A percentile compares a stretch with the other conserved stretches of the same genome.
Evolutionary conservation across 306 rosid genomes (phyloP).

Genomic region (Ceratonia siliqua): DNA sequence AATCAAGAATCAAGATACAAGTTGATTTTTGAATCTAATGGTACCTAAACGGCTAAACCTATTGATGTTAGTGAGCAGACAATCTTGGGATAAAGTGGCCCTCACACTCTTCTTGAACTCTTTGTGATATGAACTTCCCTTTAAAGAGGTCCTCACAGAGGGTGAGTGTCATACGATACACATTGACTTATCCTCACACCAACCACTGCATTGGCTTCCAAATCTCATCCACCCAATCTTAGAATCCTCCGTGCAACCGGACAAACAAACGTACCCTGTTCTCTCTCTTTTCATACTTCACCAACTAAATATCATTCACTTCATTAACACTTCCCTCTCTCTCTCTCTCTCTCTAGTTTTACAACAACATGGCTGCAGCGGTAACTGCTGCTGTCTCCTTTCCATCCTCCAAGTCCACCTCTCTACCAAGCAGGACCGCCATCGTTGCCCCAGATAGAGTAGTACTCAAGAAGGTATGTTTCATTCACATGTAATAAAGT

Average conservation of each 20-base stretch:
- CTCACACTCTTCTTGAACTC: no score
- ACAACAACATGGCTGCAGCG: constrained; percentile 76
- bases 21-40: constrained; percentile 18
- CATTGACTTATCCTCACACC: constrained; percentile 68
- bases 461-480: constrained; percentile 62
- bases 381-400: constrained; percentile 85
- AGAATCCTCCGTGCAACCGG: constrained; percentile 41
- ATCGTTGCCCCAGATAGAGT: constrained; percentile 58
- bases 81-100: neutral
- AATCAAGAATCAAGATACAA: neutral
- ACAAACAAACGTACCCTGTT: constrained; percentile 11
- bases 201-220: constrained; percentile 58
- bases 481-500: neutral
- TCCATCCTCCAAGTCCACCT: constrained; percentile 75
- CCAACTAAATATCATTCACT: constrained; percentile 25
- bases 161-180: constrained; percentile 35
- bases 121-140: neutral
- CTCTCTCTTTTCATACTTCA: constrained; percentile 17
- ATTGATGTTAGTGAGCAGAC: neutral
- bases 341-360: neutral
- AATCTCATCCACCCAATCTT: constrained; percentile 87
- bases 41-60: no score
- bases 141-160: neutral
- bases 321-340: constrained; percentile 28
- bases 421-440: constrained; percentile 59